These are phyloP conservation scores for Pseudogymnoascus sp. DNA, from an alignment of 2,329 filamentous ascomycete species.

Conservation along the genomic window DNA sequence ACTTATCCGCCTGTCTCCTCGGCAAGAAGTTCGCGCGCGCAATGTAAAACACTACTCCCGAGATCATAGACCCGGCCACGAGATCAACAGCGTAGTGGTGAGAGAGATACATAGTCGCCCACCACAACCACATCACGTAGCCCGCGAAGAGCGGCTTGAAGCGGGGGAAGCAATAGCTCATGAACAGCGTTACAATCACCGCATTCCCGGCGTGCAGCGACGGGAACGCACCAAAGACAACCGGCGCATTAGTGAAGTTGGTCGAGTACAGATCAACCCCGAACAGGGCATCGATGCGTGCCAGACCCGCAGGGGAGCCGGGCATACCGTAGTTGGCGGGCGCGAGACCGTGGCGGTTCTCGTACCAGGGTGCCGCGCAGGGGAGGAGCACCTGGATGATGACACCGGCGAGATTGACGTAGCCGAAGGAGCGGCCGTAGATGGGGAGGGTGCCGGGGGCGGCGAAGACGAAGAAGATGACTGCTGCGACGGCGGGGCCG, in stretches of 20 bases:
- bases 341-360: constrained; percentile 82
- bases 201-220: constrained; percentile 86
- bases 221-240: constrained; percentile 93
- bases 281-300: constrained; percentile 81
- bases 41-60: constrained; percentile 73
- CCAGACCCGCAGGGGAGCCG: constrained; percentile 81
- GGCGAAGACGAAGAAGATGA: constrained; percentile 77
- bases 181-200: constrained; percentile 82
- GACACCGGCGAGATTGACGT: constrained; percentile 83
- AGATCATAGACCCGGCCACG: constrained; percentile 73
- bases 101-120: constrained; percentile 96
- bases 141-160: constrained; percentile 70
- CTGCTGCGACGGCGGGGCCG: constrained; percentile 69
- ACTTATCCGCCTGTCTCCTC: constrained; percentile 73
- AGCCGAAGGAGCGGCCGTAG: constrained; percentile 82
- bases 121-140: constrained; percentile 93
- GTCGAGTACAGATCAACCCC: constrained; percentile 90
- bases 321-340: constrained; percentile 88
- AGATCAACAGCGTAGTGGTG: constrained; percentile 96
- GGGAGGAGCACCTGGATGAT: constrained; percentile 84
- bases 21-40: constrained; percentile 75
- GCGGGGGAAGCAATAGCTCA: constrained; percentile 84
- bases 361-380: constrained; percentile 94
- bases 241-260: constrained; percentile 78
- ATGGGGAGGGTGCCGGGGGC: constrained; percentile 78